Conservation (phyloP, 2,329 filamentous ascomycete genomes). For the Fusarium miscanthi region DNA sequence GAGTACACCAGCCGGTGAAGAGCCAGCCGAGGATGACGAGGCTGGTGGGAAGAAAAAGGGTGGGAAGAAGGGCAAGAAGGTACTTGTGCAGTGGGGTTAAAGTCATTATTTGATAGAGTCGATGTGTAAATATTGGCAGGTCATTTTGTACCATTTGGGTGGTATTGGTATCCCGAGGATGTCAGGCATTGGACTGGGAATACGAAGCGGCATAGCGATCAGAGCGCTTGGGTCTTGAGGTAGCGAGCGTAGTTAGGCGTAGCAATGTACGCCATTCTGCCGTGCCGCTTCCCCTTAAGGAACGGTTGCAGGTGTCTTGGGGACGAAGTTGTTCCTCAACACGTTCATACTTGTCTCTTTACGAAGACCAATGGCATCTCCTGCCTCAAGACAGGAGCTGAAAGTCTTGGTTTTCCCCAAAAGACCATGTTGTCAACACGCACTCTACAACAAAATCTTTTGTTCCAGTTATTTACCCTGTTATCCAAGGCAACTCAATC, state of each 20-base stretch:
- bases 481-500: background rate
- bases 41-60: conserved; percentile 63
- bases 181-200: background rate
- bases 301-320: too few species aligned
- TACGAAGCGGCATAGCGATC: conserved; percentile 3
- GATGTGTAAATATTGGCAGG: background rate
- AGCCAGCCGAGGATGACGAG: conserved; percentile 44
- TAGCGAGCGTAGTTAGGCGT: background rate
- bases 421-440: background rate
- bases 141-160: background rate
- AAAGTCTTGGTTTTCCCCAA: background rate
- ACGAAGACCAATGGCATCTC: background rate
- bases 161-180: background rate
- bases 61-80: conserved; percentile 69
- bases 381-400: background rate
- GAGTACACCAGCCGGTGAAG: conserved; percentile 43
- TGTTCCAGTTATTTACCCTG: background rate
- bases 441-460: background rate
- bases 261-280: background rate
- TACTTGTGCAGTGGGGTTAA: conserved; percentile 71
- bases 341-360: background rate
- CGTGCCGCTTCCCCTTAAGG: background rate
- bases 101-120: background rate
- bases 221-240: background rate
- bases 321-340: background rate